Evolutionary conservation across 1,284 basidiomycete genomes (phyloP).

Genomic region (Microbotryum intermedium): DNA sequence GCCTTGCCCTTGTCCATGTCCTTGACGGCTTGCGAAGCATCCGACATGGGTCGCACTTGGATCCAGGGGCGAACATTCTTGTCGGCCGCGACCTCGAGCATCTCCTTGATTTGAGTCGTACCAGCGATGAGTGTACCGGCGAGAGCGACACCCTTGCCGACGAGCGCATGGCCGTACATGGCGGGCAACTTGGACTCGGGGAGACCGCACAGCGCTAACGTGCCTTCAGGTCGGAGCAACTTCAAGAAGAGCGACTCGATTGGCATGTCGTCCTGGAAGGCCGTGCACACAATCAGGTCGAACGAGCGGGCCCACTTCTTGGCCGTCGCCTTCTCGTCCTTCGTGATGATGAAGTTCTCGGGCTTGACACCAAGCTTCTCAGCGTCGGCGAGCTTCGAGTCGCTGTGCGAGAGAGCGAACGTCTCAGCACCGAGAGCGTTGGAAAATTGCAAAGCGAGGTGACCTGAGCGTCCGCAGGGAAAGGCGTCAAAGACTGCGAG

Average conservation of each 20-base stretch:
- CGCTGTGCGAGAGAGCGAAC: conserved; percentile 43
- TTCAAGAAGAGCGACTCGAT: conserved; percentile 38
- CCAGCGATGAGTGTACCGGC: conserved; percentile 38
- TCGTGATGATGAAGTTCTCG: conserved; percentile 28
- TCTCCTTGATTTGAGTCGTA: conserved; percentile 40
- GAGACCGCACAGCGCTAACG: conserved; percentile 41
- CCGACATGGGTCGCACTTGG: conserved; percentile 43
- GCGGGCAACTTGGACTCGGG: conserved; percentile 26
- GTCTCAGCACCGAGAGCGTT: conserved; percentile 41
- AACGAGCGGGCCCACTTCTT: conserved; percentile 11
- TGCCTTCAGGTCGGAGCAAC: conserved; percentile 41
- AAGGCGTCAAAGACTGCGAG: not conserved
- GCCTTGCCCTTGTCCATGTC: conserved; percentile 44
- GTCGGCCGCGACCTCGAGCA: conserved; percentile 39
- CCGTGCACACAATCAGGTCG: conserved; percentile 43
- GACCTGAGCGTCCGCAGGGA: not conserved
- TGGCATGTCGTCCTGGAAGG: conserved; percentile 39
- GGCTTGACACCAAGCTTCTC: conserved; percentile 41
- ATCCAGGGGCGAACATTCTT: conserved; percentile 39
- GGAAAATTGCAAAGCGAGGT: conserved; percentile 14
- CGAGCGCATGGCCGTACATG: conserved; percentile 18
- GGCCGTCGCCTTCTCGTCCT: conserved; percentile 19
- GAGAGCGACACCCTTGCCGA: conserved; percentile 22
- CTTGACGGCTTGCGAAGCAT: conserved; percentile 43
- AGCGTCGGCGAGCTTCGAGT: conserved; percentile 40